Evolutionary conservation across 345 rosid species (phyloP), one percentile per base, ranked within the genome.

Genomic region (Syzygium aqueum): DNA sequence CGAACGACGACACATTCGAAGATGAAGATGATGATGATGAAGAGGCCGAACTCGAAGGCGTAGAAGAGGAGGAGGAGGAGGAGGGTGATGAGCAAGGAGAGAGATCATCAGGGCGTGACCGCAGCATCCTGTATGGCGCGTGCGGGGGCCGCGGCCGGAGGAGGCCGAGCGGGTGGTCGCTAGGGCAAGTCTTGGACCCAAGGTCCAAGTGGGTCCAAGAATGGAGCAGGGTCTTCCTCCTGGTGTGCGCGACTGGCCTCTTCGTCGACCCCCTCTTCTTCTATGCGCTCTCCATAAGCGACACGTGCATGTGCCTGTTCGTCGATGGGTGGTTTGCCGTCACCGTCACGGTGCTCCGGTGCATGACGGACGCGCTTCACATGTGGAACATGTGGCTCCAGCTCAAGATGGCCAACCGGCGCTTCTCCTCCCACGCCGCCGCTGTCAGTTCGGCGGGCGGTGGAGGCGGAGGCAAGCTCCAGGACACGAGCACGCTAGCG

Each of bases 191-290:
- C 16, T 77, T 97, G 84, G 98, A 97, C 95, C 98, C 99, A 80
- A 93, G 94, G 91, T 95, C 96, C 61, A 96, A 90, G 89, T 93
- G 97, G 95, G 94, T 97, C 73, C 95, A 94, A 87, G 96, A 95
- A 90, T 97, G 99, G 99, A 97, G 96, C 92, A 89, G 93, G 91
- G 93, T 94, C 73, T 96, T 96, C 86, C 96, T 97, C 37, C 92
- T 95, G 2, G 98, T 95, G 0, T 95, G 98, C 78, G 96, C 98
- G 17, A 91, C 95, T 11, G 99, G 99, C 2, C 96, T 97, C 2
- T 95, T 96, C 84, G 95, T 97, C 53, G 99, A 97, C 90, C 99
- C 99, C 28, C 96, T 97, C 54, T 97, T 97, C 91, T 96, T 97
- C 90, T 97, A 96, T 90, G 92, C 95, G 11, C 89, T 97, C 49